A percentile compares a stretch with the other conserved stretches of the same genome.
These are phyloP conservation scores for Arabidopsis suecica DNA, from an alignment of 345 rosid genomes.

Conservation along the genomic window DNA sequence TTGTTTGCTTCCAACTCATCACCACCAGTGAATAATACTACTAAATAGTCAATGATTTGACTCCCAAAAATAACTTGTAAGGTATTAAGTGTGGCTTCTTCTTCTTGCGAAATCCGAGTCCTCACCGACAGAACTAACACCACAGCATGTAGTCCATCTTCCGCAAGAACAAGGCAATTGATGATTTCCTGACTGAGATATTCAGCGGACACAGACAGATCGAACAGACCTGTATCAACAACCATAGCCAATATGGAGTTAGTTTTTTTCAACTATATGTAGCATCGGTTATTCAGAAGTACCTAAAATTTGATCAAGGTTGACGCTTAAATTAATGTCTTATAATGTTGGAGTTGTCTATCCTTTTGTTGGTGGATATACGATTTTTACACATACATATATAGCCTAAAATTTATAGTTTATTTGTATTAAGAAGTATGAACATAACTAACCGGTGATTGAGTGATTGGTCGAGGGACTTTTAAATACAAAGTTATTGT, in stretches of 20 bases:
- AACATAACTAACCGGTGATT: too few relatives aligned
- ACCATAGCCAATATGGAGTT: background rate
- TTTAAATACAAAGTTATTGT: too few relatives aligned
- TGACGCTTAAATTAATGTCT: too few relatives aligned
- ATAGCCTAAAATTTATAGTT: too few relatives aligned
- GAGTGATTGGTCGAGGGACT: too few relatives aligned
- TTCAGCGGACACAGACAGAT: constrained; percentile 59
- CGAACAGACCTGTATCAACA: constrained; percentile 23
- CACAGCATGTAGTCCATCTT: constrained; percentile 77
- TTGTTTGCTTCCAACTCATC: constrained; percentile 72
- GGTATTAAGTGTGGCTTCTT: constrained; percentile 60
- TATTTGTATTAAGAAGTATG: too few relatives aligned
- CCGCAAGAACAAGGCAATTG: constrained; percentile 66
- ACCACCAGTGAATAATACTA: constrained; percentile 84
- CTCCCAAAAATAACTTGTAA: constrained; percentile 65
- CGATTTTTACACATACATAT: too few relatives aligned
- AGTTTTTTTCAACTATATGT: too few relatives aligned
- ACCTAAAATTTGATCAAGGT: too few relatives aligned
- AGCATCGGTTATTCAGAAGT: too few relatives aligned
- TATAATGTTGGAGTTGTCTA: too few relatives aligned
- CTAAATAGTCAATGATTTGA: constrained; percentile 68
- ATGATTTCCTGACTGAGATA: constrained; percentile 72
- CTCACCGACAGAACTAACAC: constrained; percentile 46
- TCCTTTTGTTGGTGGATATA: too few relatives aligned
- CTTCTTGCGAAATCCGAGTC: constrained; percentile 69